Base-by-base conservation (phyloP, 257 asterid genomes). In the Salvia hispanica region DNA sequence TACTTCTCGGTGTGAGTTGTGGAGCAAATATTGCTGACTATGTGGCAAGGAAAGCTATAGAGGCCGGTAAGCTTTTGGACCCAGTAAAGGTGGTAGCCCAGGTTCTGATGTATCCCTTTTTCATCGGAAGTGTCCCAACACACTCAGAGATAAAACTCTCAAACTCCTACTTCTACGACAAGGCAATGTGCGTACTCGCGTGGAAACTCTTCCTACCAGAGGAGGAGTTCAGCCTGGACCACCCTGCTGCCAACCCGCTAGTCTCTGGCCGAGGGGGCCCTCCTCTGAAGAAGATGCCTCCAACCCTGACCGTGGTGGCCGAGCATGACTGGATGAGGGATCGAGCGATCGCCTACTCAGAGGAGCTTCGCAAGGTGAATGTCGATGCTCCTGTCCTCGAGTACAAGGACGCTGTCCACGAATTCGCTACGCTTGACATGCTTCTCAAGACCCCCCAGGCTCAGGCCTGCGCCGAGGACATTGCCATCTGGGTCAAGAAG, bases 291-390 rank as follows among this genome's bases (percentile, higher is more conserved):
- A 71, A 67, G 63, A 88, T 91, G 97, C 97, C 96, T n/a, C 97
- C 97, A 12, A 91, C 97, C 3, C 82, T 91, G 48, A 91, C 96
- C 0, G 70, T 91, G 16, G 95, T 91, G 62, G 96, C 95, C 4
- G 96, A 91, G 78, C 96, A 85, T 53, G 97, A 91, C 72, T 86
- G 88, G 95, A 91, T 91, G 97, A 82, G 91, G 73, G 97, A 91
- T 62, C 82, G 96, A 60, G 96, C 93, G 15, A 91, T 91, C 37
- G 95, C 96, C 53, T 91, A 91, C 83, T 86, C 97, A 15, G 88
- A 88, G 79, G 95, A 84, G 79, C 95, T 91, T 46, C 77, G 95
- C 34, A 88, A 87, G 84, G 95, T 88, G 40, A 91, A 88, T 44
- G 95, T 91, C 10, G 96, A 86, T 10, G 88, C 96, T 4, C 97